Evolutionary conservation across 2,329 filamentous ascomycete genomes (phyloP), one percentile per base, ranked within the genome.

Genomic region (Neonectria ditissima): DNA sequence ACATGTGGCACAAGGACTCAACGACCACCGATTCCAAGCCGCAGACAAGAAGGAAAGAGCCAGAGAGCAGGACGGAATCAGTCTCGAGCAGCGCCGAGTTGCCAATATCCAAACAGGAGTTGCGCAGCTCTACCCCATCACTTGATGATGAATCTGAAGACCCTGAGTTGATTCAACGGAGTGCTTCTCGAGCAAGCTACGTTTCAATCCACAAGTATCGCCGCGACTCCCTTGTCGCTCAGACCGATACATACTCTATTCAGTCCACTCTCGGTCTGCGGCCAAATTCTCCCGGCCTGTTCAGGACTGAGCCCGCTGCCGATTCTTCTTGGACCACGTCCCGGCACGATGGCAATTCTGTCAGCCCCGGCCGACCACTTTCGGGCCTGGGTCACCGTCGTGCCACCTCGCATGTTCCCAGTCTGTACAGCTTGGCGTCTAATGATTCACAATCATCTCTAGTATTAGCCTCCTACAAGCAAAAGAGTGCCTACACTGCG

Each of bases 381-480:
- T 71, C 74, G 1, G 67, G 55, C 9, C 68, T 69, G 26, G 59
- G 60, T 18, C 75, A 75, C 51, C 70, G 69, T 14, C 74, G 71
- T 30, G 66, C 64, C 11, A 58, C 67, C 26, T 74, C 76, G 14
- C 76, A 83, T 61, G 79, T 81, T 0, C 81, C 83, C 2, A 91
- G 87, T 66, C 84, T 90, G 16, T 90, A 90, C 71, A 91, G 87
- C 4, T 75, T 90, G 3, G 82, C 81, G 20, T 86, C 86, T 0
- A 86, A 84, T 65, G 84, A 82, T 55, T 89, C 86, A 0, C 83
- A 87, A 63, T 80, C 82, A 2, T 88, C 87, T 0, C 75, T 89
- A 6, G 77, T 86, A 0, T 73, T 86, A 8, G 83, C 84, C 0
- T 80, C 84, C 0, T 83, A 82, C 54, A 80, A 81, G 34, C 80